Evolutionary conservation across 768 basidiomycete genomes (phyloP), one percentile per base, ranked within the genome.

Genomic region (Auricularia heimuer): DNA sequence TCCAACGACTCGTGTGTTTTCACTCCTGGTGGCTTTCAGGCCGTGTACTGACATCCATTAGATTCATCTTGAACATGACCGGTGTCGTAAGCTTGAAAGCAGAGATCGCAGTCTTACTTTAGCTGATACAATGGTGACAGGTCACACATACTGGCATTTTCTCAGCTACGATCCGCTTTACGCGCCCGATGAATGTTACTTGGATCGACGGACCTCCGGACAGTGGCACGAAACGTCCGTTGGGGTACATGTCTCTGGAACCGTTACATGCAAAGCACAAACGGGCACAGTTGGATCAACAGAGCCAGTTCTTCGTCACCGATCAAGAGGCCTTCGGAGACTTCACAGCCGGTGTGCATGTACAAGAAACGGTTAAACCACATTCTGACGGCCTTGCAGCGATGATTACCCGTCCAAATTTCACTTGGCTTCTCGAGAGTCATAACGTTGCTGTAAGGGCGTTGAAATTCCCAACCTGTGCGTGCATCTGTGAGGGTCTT

Each of bases 71-170:
- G 37, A 70, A 69, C 3, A 74, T 88, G 71, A 74, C 81, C 66
- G 86, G 85, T 62, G 81, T 79, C 67, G 86, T 85, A 75, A 66
- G 77, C 67, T 68, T 63, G 61, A 12, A n/a, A 11, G 11, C 21
- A 51, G 21, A 45, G 0, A 36, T 14, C 2, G 11, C 24, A 44
- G 58, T 58, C 34, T 14, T 34, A 6, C 14, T 21, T 18, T 61
- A 10, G 33, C 45, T 54, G 34, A 67, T 7, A n/a, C 39, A 36
- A 51, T 45, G 64, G 35, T 61, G 54, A n/a, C 54, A 86, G 84
- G 86, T 86, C 35, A 77, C 82, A 24, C 88, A 90, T 69, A 83
- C 88, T 1, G 86, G 88, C 58, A 80, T 84, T 42, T 80, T 90
- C 70, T 73, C 81, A 12, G 87, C 88, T 7, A 80, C 77, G 63